Base-by-base conservation (phyloP, 257 asterid genomes). In the Vinca minor region DNA sequence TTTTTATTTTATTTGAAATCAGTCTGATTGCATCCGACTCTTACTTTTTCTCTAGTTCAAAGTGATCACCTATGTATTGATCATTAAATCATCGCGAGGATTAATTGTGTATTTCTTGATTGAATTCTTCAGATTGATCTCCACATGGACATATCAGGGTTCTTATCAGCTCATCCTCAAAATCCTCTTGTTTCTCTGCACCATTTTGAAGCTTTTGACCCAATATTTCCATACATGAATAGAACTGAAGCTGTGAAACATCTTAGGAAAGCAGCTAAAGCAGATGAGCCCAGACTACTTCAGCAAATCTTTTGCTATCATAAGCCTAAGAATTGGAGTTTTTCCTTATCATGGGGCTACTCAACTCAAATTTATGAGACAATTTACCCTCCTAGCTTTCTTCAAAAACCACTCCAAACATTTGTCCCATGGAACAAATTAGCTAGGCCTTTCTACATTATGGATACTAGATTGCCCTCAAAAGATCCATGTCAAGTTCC, bases 301-400 rank as follows among this genome's bases (percentile, higher is more conserved):
- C 89, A 83, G 39, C 84, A 78, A 63, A 80, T 64, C 26, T 35
- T 81, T 31, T 83, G 88, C 67, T 71, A 77, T 5, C n/a, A 65
- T 64, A 68, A 69, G 20, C 63, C 48, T 28, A 66, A 69, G 32
- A 77, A 71, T 64, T 80, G 82, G 84, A 73, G 82, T 8, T 41
- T 83, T 55, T 77, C 84, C 0, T 69, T 77, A 0, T 64, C 88
- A 3, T 80, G 85, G 85, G 88, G 84, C 29, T 83, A 83, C 57
- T 75, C 88, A 0, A 45, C 74, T 69, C 83, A 71, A 36, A 60
- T 83, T 21, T 80, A 77, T 14, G 77, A 73, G 34, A 20, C 61
- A 35, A 56, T 71, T 26, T 42, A 75, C 36, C 80, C 81, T 5
- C 84, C 78, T 1, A 82, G 85, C 74, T 11, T 74, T 1, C 78